These are phyloP conservation scores for Marasmius fiardii DNA, from an alignment of 1,284 basidiomycete genomes.

Conservation along the genomic window DNA sequence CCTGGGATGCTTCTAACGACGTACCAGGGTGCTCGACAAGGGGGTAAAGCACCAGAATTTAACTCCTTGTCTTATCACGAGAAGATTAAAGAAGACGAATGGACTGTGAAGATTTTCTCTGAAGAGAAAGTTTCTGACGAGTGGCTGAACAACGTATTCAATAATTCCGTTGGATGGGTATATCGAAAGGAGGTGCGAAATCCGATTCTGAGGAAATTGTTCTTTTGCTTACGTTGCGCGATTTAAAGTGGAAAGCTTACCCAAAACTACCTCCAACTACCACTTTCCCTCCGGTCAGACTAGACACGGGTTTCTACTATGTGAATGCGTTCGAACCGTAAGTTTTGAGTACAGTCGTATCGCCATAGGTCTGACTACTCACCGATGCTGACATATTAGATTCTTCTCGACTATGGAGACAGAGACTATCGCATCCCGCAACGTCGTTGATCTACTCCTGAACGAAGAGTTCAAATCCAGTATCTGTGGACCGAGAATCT, in stretches of 20 bases:
- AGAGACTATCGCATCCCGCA: slow-evolving; percentile 80
- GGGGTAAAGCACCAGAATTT: slow-evolving; percentile 70
- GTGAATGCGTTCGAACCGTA: slow-evolving; percentile 87
- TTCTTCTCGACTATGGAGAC: slow-evolving; percentile 92
- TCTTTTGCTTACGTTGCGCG: slow-evolving; percentile 1
- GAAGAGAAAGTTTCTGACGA: slow-evolving; percentile 59
- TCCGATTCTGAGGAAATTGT: no score
- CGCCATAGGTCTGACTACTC: neutral
- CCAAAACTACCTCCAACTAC: slow-evolving; percentile 67
- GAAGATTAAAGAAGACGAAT: slow-evolving; percentile 52
- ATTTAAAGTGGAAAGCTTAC: slow-evolving; percentile 71
- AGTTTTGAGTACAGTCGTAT: slow-evolving; percentile 26
- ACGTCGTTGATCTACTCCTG: slow-evolving; percentile 77
- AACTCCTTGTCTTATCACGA: slow-evolving; percentile 89
- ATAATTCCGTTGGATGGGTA: slow-evolving; percentile 76
- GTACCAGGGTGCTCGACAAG: slow-evolving; percentile 47
- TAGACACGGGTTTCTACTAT: slow-evolving; percentile 80
- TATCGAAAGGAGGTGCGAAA: slow-evolving; percentile 68
- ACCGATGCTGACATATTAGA: slow-evolving; percentile 29
- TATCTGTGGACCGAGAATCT: slow-evolving; percentile 48
- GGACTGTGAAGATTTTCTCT: slow-evolving; percentile 88
- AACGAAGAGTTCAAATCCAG: slow-evolving; percentile 62
- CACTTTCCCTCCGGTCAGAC: slow-evolving; percentile 72
- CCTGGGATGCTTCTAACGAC: slow-evolving; percentile 79
- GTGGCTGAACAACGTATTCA: slow-evolving; percentile 66